Percentiles rank a stretch among this genome's conserved stretches.
phyloP scores from a whole-genome alignment of 2,329 filamentous ascomycete genomes.

The Hymenoscyphus linearis region DNA sequence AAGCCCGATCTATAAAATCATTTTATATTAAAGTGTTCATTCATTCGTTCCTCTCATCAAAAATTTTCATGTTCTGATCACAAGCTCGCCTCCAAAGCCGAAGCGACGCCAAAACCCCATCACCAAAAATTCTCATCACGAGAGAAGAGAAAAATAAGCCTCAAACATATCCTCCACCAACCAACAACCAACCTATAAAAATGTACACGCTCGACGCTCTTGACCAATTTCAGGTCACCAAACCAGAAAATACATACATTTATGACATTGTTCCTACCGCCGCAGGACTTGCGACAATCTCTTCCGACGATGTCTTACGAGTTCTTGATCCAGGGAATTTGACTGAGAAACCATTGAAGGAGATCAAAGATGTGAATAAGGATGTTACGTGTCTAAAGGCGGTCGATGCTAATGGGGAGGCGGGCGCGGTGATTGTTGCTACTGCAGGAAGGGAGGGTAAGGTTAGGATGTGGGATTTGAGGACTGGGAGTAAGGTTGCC shows the following conservation, averaged over 20 bases:
- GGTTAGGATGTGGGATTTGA: conserved; percentile 61
- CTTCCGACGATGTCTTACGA: conserved; percentile 65
- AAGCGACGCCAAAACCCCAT: background rate
- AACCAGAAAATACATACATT: conserved; percentile 36
- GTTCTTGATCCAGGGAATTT: conserved; percentile 58
- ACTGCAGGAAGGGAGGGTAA: conserved; percentile 69
- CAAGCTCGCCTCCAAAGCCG: background rate
- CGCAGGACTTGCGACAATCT: conserved; percentile 42
- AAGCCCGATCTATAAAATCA: background rate
- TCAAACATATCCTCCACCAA: background rate
- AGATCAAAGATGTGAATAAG: conserved; percentile 48
- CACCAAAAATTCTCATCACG: background rate
- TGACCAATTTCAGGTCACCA: conserved; percentile 24
- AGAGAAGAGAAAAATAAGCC: too few relatives aligned
- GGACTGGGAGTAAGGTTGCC: conserved; percentile 43
- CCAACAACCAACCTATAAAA: conserved; percentile 11
- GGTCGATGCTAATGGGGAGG: conserved; percentile 39
- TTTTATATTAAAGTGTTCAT: background rate
- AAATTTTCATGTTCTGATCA: background rate
- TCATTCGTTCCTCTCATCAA: background rate
- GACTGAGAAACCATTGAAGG: conserved; percentile 43
- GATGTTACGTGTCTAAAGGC: conserved; percentile 60
- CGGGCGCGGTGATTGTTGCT: conserved; percentile 46
- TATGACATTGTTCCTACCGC: conserved; percentile 36
- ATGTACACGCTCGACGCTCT: conserved; percentile 30